phyloP scores from a whole-genome alignment of 345 rosid genomes.

The Sonneratia alba region DNA sequence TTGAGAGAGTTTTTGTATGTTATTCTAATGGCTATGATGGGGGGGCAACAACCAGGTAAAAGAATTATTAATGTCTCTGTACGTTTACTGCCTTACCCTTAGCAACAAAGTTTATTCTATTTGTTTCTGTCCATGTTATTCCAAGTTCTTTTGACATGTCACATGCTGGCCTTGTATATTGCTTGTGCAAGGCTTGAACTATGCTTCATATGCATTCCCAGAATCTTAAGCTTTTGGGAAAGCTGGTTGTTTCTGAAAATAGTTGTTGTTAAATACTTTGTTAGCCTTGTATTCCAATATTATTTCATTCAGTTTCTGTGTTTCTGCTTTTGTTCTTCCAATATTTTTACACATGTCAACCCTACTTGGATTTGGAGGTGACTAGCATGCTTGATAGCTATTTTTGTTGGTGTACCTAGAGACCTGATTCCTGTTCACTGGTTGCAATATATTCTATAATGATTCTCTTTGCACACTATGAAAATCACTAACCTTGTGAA shows the following conservation, averaged over 20 bases:
- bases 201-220: background rate
- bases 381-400: background rate
- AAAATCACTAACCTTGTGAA: background rate
- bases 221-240: background rate
- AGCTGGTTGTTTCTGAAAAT: background rate
- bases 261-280: background rate
- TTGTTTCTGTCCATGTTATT: background rate
- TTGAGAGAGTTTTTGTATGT: constrained; percentile 70
- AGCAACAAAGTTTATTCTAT: background rate
- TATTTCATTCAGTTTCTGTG: background rate
- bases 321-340: background rate
- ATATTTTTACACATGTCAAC: no score
- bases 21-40: constrained; percentile 89
- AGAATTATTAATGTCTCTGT: background rate
- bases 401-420: background rate
- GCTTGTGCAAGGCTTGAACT: background rate
- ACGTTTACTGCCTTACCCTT: background rate
- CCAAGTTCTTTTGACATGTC: background rate
- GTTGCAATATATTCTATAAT: background rate
- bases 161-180: background rate
- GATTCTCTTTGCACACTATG: no score
- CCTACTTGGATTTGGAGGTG: background rate
- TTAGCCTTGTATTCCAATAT: background rate
- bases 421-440: background rate
- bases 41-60: constrained; percentile 89